Conservation (phyloP, 768 basidiomycete genomes). For the Filobasidium floriforme region DNA sequence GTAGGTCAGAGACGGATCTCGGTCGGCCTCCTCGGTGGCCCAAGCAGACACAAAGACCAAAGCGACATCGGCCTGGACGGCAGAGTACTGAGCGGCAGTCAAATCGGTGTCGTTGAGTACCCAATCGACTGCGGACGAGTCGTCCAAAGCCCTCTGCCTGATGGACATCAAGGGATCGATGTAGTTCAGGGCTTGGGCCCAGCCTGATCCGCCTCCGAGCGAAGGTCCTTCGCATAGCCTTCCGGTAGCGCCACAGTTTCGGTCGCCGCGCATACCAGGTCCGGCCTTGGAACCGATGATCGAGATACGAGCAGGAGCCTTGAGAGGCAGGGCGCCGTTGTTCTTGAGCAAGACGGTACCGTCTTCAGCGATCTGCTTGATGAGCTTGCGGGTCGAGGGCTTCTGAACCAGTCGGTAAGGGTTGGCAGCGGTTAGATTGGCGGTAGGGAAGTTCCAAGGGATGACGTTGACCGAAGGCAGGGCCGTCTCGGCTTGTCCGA, state of each 20-base stretch:
- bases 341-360: constrained; percentile 38
- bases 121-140: constrained; percentile 6
- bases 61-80: constrained; percentile 38
- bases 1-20: constrained; percentile 23
- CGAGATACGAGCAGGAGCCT: constrained; percentile 47
- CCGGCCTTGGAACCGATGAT: constrained; percentile 58
- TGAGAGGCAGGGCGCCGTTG: constrained; percentile 30
- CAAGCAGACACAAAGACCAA: constrained; percentile 43
- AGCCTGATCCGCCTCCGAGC: constrained; percentile 17
- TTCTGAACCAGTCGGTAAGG: constrained; percentile 18
- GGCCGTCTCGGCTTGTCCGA: constrained; percentile 50
- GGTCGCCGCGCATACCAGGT: constrained; percentile 37
- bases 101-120: constrained; percentile 19
- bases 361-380: constrained; percentile 20
- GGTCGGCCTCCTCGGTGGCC: constrained; percentile 39
- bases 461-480: neutral
- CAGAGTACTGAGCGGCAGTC: constrained; percentile 10
- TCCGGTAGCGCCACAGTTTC: constrained; percentile 9
- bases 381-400: constrained; percentile 47
- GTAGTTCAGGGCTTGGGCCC: constrained; percentile 9
- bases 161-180: constrained; percentile 17
- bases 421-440: neutral
- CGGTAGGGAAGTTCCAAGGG: constrained; percentile 10
- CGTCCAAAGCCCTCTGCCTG: constrained; percentile 12
- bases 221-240: constrained; percentile 3